Percentiles rank a stretch among this genome's conserved stretches.
Evolutionary conservation across 2,329 filamentous ascomycete genomes (phyloP).

Genomic region (Colletotrichum salicis): DNA sequence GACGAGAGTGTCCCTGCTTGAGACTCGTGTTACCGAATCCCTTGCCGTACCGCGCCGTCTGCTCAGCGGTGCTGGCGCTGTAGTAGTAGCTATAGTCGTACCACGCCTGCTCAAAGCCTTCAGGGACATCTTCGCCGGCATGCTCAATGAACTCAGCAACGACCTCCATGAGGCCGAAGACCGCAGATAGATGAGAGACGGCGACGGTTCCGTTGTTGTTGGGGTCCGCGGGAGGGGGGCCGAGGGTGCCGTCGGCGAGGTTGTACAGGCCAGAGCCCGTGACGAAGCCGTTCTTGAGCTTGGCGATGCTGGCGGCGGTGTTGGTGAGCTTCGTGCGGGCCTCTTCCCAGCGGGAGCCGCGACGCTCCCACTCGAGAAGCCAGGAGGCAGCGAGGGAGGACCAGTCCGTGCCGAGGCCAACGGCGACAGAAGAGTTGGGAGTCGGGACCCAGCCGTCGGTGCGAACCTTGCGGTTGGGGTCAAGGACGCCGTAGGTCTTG

Average conservation of each 20-base stretch:
- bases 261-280: conserved; percentile 66
- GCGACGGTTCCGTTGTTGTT: conserved; percentile 61
- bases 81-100: conserved; percentile 71
- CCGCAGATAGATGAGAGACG: conserved; percentile 66
- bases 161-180: conserved; percentile 69
- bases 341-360: conserved; percentile 63
- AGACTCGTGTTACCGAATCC: conserved; percentile 59
- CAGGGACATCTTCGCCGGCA: conserved; percentile 55
- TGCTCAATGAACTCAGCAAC: conserved; percentile 65
- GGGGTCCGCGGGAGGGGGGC: conserved; percentile 63
- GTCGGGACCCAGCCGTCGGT: conserved; percentile 59
- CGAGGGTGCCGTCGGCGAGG: conserved; percentile 58
- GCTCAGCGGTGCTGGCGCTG: conserved; percentile 58
- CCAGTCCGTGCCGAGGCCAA: conserved; percentile 70
- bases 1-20: conserved; percentile 66
- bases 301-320: conserved; percentile 61
- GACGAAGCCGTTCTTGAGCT: conserved; percentile 68
- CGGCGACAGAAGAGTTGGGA: conserved; percentile 53
- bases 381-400: conserved; percentile 65
- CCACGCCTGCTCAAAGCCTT: conserved; percentile 64
- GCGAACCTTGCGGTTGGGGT: conserved; percentile 69
- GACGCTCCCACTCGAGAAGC: conserved; percentile 70
- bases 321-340: conserved; percentile 60
- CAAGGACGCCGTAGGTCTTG: conserved; percentile 62
- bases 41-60: conserved; percentile 62